These are phyloP conservation scores for Zelonia costaricensis DNA, from an alignment of 208 protist genomes.

Conservation along the genomic window DNA sequence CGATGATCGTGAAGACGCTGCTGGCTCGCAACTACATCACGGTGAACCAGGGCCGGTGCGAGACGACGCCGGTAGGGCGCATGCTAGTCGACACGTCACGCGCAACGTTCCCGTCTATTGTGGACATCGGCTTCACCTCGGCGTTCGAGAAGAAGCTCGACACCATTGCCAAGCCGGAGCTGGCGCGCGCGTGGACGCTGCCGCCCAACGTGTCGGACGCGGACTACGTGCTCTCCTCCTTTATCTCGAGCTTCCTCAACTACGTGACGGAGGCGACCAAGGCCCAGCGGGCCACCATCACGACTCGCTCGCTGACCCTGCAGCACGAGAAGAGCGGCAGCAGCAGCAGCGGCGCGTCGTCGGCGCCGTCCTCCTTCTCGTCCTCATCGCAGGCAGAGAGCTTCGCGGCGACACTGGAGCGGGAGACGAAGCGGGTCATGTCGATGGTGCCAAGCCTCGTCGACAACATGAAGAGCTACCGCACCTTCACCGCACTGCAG, in stretches of 20 bases:
- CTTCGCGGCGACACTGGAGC: constrained; percentile 40
- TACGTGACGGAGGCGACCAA: constrained; percentile 86
- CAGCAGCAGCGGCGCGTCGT: background rate
- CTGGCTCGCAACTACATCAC: constrained; percentile 83
- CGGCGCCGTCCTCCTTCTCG: no score
- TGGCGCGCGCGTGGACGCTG: background rate
- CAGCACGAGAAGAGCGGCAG: constrained; percentile 37
- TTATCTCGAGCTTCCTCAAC: constrained; percentile 83
- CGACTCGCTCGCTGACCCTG: constrained; percentile 61
- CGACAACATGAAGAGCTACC: constrained; percentile 45
- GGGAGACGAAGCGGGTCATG: constrained; percentile 43
- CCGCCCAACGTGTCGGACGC: constrained; percentile 45
- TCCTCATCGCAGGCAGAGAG: no score
- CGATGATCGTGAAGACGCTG: constrained; percentile 90
- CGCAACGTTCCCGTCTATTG: constrained; percentile 86
- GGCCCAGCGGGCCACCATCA: constrained; percentile 62
- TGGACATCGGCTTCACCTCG: constrained; percentile 90
- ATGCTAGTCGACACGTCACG: constrained; percentile 72
- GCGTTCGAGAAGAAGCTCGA: constrained; percentile 90
- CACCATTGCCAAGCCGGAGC: constrained; percentile 76
- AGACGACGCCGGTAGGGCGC: constrained; percentile 79
- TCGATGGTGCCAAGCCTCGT: constrained; percentile 65
- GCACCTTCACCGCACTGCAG: constrained; percentile 86
- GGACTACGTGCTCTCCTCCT: constrained; percentile 86
- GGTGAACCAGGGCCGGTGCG: constrained; percentile 77